phyloP scores from a whole-genome alignment of 2,329 filamentous ascomycete genomes.

The Ramichloridium luteum region DNA sequence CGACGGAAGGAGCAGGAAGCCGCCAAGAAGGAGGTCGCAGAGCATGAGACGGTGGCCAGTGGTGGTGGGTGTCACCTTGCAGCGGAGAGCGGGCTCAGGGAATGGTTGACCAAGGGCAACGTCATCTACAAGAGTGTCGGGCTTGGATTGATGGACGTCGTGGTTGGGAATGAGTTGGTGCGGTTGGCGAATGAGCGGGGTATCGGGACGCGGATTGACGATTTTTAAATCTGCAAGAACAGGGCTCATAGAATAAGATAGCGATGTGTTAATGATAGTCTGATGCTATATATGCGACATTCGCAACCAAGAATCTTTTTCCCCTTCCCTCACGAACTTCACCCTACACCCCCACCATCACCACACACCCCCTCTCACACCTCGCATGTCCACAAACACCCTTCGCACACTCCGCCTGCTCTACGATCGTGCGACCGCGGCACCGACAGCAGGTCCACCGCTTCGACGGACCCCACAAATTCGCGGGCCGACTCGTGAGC shows the following conservation, averaged over 20 bases:
- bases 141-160: slow-evolving; percentile 55
- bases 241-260: no score
- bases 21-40: slow-evolving; percentile 12
- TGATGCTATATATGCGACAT: no score
- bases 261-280: no score
- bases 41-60: slow-evolving; percentile 15
- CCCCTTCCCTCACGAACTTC: no score
- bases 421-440: slow-evolving; percentile 17
- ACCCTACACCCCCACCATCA: slow-evolving; percentile 4
- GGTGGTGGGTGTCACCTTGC: background rate
- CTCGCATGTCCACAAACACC: slow-evolving; percentile 18
- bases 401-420: slow-evolving; percentile 19
- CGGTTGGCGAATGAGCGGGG: slow-evolving; percentile 42
- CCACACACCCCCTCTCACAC: slow-evolving; percentile 11
- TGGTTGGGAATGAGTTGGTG: slow-evolving; percentile 48
- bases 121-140: slow-evolving; percentile 61
- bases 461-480: slow-evolving; percentile 13
- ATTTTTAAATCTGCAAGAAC: no score
- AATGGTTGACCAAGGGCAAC: slow-evolving; percentile 50
- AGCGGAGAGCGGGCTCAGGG: slow-evolving; percentile 31
- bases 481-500: slow-evolving; percentile 10
- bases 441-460: slow-evolving; percentile 22
- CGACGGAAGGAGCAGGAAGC: slow-evolving; percentile 20
- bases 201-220: slow-evolving; percentile 43
- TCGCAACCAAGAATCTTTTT: no score